Percentiles rank a stretch among this genome's conserved stretches.
phyloP scores from a whole-genome alignment of 441 rosid genomes.

The Corymbia calophylla region DNA sequence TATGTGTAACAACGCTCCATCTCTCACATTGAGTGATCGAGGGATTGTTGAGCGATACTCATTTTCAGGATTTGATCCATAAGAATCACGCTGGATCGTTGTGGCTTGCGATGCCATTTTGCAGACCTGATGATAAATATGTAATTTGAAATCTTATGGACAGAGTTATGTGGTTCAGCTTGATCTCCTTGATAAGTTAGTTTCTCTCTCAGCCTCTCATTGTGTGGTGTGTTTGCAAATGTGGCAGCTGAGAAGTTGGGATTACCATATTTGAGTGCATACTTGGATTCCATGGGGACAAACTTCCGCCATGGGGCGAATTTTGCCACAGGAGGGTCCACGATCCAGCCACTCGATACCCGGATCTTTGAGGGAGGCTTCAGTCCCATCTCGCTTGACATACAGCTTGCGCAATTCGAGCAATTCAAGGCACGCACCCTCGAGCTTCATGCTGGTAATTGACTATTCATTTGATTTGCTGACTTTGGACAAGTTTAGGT shows the following conservation, averaged over 20 bases:
- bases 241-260: slow-evolving; percentile 6
- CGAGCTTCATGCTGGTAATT: not conserved
- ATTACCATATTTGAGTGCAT: not conserved
- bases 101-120: not conserved
- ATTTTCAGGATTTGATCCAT: not conserved
- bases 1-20: not conserved
- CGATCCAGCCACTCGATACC: not conserved
- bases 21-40: not conserved
- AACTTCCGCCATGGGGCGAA: not conserved
- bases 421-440: not conserved
- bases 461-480: not conserved
- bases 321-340: not conserved
- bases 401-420: not conserved
- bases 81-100: not conserved
- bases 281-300: slow-evolving; percentile 1
- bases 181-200: not conserved
- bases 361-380: not conserved
- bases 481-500: not conserved
- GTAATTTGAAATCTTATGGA: not conserved
- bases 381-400: slow-evolving; percentile 1
- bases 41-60: not conserved
- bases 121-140: not conserved
- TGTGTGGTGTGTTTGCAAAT: not conserved
- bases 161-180: not conserved
- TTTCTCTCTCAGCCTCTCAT: not conserved